Conservation (phyloP, 2,329 filamentous ascomycete genomes). For the Chaetomium sp. region DNA sequence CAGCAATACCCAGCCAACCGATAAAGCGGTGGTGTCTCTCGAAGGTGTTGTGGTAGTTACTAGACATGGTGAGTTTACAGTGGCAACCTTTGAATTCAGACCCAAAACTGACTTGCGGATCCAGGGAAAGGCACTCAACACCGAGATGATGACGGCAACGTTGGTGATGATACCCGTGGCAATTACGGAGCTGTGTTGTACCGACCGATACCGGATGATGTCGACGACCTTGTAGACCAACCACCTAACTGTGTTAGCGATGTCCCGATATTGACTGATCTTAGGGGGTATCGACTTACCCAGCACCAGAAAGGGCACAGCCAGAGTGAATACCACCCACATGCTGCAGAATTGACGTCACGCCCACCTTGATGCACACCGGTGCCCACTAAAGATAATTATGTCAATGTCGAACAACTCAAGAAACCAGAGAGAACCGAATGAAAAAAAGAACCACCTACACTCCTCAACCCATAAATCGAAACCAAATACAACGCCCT, state of each 20-base stretch:
- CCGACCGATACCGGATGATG: constrained; percentile 29
- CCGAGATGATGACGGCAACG: constrained; percentile 32
- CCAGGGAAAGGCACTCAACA: constrained; percentile 36
- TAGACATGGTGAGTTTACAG: constrained; percentile 13
- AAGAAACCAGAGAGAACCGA: neutral
- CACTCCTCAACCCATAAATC: constrained; percentile 34
- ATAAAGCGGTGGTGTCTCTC: constrained; percentile 38
- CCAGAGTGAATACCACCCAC: constrained; percentile 38
- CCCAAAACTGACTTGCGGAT: constrained; percentile 33
- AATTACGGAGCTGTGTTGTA: constrained; percentile 32
- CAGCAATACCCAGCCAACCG: constrained; percentile 35
- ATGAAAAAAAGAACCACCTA: constrained; percentile 20
- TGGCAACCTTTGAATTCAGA: neutral
- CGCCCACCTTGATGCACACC: constrained; percentile 30
- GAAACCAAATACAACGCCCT: constrained; percentile 31
- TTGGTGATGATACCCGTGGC: constrained; percentile 35
- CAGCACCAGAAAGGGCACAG: constrained; percentile 34
- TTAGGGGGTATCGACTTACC: constrained; percentile 1
- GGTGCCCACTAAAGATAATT: constrained; percentile 36
- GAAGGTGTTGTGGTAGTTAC: constrained; percentile 36
- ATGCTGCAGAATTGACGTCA: constrained; percentile 34
- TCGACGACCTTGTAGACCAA: constrained; percentile 35
- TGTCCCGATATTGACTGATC: neutral
- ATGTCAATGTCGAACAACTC: neutral
- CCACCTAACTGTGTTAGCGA: constrained; percentile 24